Base-by-base conservation (phyloP, 345 rosid genomes). In the Murraya paniculata region DNA sequence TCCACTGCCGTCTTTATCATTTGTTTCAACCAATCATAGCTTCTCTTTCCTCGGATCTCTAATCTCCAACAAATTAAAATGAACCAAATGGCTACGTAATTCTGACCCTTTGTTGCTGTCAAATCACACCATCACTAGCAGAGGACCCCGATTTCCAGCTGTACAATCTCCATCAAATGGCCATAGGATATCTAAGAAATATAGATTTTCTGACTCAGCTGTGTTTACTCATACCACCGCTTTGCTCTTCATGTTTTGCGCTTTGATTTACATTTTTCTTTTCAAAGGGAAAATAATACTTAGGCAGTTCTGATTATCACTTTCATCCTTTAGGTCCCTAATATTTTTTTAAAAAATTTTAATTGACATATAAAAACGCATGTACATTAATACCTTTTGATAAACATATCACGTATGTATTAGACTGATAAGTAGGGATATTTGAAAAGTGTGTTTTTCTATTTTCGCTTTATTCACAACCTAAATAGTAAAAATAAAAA, bases 181-280 rank as follows among this genome's bases (percentile, higher is more conserved):
- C 72, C 36, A 64, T 19, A 68, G 58, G 53, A 13, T 25, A 41
- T 57, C 16, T 68, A 9, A 45, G 50, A 13, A 45, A 13, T 53
- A 53, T 19, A 53, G 21, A 53, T 53, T 53, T 16, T 53, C 22
- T 18, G 22, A 53, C 6, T 53, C 79, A 80, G 83, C 84, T 80
- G 82, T 74, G 4, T 11, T 41, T 41, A 41, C 50, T 10, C 50
- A 11, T 0, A 41, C 16, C 50, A 11, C 50, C 10, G 16, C 73
- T 71, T 71, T 73, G 65, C 78, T 72, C 70, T 38, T 73, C 76
- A 56, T 22, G n/a, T 64, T 73, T 19, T 56, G 21, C 7, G 30
- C 84, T 72, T 21, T 3, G 30, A 7, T 8, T 60, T 1, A 80
- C 84, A 78, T 69, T 68, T 50, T 16, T 18, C 21, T 50, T 16